These are phyloP conservation scores for Ogataea pini DNA, from an alignment of 805 yeast genomes.

Conservation along the genomic window DNA sequence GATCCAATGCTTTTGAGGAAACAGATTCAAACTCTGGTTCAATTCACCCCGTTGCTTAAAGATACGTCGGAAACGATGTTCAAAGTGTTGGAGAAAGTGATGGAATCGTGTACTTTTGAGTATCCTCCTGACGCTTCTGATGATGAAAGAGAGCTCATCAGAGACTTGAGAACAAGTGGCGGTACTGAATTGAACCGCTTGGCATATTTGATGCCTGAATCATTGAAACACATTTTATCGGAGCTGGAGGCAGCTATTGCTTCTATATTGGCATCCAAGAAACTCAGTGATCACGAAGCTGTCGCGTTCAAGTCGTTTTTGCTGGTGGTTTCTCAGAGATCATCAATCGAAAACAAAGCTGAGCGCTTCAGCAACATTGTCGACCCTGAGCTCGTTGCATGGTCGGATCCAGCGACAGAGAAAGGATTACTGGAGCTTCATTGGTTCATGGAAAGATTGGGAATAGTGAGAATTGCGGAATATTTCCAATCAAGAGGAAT, in stretches of 20 bases:
- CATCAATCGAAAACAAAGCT: slow-evolving; percentile 64
- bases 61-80: slow-evolving; percentile 76
- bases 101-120: slow-evolving; percentile 80
- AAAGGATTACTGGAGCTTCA: slow-evolving; percentile 87
- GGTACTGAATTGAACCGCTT: slow-evolving; percentile 93
- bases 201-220: slow-evolving; percentile 93
- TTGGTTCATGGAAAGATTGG: slow-evolving; percentile 98
- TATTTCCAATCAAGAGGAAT: slow-evolving; percentile 85
- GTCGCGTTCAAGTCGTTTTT: slow-evolving; percentile 93
- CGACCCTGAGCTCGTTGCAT: slow-evolving; percentile 87
- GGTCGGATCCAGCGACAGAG: slow-evolving; percentile 91
- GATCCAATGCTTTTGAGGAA: slow-evolving; percentile 83
- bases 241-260: slow-evolving; percentile 84
- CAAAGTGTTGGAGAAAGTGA: slow-evolving; percentile 78
- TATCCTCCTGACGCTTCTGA: slow-evolving; percentile 60
- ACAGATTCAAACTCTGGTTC: slow-evolving; percentile 88
- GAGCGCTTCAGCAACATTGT: slow-evolving; percentile 84
- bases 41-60: slow-evolving; percentile 86
- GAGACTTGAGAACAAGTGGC: slow-evolving; percentile 87
- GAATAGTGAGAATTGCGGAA: slow-evolving; percentile 89
- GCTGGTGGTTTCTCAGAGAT: slow-evolving; percentile 86
- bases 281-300: slow-evolving; percentile 85
- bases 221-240: slow-evolving; percentile 74
- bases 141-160: slow-evolving; percentile 74
- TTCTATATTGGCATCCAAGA: slow-evolving; percentile 62